Percentiles rank a stretch among this genome's conserved stretches.
These are phyloP conservation scores for Silene coronaria DNA, from an alignment of 179 eudicot genomes.

Conservation along the genomic window DNA sequence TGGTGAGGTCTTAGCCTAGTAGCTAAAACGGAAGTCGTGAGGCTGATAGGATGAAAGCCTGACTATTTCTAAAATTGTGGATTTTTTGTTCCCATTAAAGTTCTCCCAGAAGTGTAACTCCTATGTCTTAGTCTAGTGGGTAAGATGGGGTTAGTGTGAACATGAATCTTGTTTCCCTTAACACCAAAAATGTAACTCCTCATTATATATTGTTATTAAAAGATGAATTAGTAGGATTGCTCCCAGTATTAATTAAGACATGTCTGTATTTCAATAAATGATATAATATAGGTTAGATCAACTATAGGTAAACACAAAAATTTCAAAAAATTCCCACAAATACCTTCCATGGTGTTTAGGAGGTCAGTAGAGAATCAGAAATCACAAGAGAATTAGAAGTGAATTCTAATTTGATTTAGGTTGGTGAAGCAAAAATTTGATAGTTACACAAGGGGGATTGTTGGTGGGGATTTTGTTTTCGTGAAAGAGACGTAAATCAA, in stretches of 20 bases:
- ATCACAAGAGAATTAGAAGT: neutral
- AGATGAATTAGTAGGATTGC: neutral
- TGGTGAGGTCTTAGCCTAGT: neutral
- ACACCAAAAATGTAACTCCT: neutral
- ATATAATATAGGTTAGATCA: neutral
- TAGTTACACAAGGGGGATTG: neutral
- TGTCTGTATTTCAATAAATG: neutral
- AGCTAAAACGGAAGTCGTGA: neutral
- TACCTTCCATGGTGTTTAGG: neutral
- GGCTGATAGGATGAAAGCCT: neutral
- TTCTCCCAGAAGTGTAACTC: neutral
- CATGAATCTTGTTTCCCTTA: no score
- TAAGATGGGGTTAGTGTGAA: neutral
- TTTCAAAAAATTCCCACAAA: neutral
- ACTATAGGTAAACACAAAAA: neutral
- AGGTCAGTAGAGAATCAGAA: neutral
- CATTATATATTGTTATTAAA: neutral
- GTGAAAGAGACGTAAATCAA: neutral
- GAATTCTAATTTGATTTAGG: neutral
- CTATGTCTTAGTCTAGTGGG: neutral
- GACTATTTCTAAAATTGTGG: neutral
- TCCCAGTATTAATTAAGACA: neutral
- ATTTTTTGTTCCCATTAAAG: neutral
- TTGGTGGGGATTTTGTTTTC: neutral
- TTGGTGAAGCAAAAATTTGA: neutral